A percentile compares a stretch with the other conserved stretches of the same genome.
Conservation (phyloP, 352 stramenopile genomes). For the Pythium phragmitis region DNA sequence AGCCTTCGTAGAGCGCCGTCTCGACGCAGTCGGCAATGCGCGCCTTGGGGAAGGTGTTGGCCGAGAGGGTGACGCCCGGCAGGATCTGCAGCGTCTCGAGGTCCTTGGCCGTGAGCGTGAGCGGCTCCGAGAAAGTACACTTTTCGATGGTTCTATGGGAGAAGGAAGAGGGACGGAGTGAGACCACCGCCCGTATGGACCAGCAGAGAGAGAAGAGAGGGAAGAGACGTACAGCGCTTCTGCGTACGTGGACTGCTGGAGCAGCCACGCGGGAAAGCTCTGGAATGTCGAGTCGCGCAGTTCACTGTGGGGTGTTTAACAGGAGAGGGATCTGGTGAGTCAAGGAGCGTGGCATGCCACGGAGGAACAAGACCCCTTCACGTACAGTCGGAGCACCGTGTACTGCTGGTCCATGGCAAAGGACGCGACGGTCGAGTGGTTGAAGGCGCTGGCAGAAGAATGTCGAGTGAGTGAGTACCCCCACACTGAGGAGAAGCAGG, state of each 20-base stretch:
- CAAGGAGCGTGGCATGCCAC: neutral
- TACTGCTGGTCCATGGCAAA: constrained; percentile 36
- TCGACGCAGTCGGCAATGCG: constrained; percentile 9
- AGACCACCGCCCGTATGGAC: neutral
- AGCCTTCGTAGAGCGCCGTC: constrained; percentile 4
- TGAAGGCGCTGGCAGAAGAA: constrained; percentile 38
- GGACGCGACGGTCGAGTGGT: constrained; percentile 32
- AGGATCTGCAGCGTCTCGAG: constrained; percentile 22
- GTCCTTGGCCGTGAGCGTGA: constrained; percentile 21
- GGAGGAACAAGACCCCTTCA: neutral
- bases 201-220: neutral
- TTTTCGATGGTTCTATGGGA: constrained; percentile 17
- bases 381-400: constrained; percentile 42
- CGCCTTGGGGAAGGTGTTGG: constrained; percentile 17
- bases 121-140: constrained; percentile 24
- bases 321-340: too few species aligned
- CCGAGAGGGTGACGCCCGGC: constrained; percentile 14
- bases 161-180: constrained; percentile 17
- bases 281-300: constrained; percentile 5
- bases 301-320: constrained; percentile 1
- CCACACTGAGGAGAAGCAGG: neutral
- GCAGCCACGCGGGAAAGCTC: constrained; percentile 14
- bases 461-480: neutral
- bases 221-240: constrained; percentile 19
- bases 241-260: constrained; percentile 2